Base-by-base conservation (phyloP, 345 rosid genomes). In the Hirschfeldia incana region DNA sequence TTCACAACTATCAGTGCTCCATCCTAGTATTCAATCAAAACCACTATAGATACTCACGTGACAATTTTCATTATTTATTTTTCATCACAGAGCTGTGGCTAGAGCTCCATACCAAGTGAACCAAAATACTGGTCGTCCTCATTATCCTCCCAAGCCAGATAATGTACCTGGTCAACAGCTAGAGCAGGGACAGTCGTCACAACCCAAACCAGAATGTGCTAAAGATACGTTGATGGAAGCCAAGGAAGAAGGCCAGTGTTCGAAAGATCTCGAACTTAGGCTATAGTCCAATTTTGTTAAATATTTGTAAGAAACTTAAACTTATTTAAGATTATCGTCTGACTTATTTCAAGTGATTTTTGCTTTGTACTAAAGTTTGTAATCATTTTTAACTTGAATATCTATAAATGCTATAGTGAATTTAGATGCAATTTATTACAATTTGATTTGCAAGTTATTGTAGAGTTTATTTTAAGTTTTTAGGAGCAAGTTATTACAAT, bases 91-190 rank as follows among this genome's bases (percentile, higher is more conserved):
- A 80, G 84, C 78, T 21, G 75, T 83, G 36, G 85, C 89, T 72
- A 87, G 81, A 77, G 91, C 92, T 4, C 97, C 97, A 37, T 91
- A 91, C 85, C 91, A 85, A 79, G 72, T 83, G 27, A 77, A 83
- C 82, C 71, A 62, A n/a, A 51, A 6, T 2, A 8, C 21, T 51
- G 57, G 57, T 51, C 3, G 8, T 37, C 61, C 72, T 59, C 66
- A 61, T 15, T 80, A 79, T 44, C 80, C 82, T 4, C 83, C 76
- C 21, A 82, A 76, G 67, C 77, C 60, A 65, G 74, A 75, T 70
- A 58, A n/a, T 34, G 27, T 42, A 12, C 37, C 21, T 46, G 67
- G 68, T 34, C 57, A 34, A 80, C 78, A 29, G 76, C 72, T 65
- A 42, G 82, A 81, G 80, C 57, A 9, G 81, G 81, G 63, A 78